These are phyloP conservation scores for Ophiorrhiza pumila DNA, from an alignment of 257 asterid genomes.

Conservation along the genomic window DNA sequence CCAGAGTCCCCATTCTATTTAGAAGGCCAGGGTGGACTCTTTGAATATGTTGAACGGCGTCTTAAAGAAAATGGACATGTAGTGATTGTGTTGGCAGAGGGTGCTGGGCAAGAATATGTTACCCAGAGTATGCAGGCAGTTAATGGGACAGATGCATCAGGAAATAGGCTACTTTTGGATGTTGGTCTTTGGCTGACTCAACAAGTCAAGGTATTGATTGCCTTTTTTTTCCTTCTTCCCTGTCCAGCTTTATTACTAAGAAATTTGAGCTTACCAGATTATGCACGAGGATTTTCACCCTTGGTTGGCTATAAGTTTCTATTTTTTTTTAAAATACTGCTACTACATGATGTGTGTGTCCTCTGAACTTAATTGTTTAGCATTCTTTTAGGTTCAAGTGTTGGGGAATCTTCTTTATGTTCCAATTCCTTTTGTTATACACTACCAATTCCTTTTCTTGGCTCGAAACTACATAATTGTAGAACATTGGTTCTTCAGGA, in stretches of 20 bases:
- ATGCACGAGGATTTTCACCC: neutral
- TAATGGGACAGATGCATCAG: slow-evolving; percentile 82
- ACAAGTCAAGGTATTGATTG: slow-evolving; percentile 63
- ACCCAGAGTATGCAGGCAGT: slow-evolving; percentile 60
- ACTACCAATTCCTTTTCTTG: neutral
- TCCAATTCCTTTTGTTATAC: neutral
- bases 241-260: neutral
- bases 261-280: neutral
- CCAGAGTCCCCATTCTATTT: slow-evolving; percentile 94
- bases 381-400: neutral
- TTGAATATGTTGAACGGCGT: slow-evolving; percentile 71
- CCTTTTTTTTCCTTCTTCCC: neutral
- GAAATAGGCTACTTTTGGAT: slow-evolving; percentile 79
- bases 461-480: neutral
- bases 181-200: slow-evolving; percentile 90
- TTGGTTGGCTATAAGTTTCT: neutral
- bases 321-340: neutral
- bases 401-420: neutral
- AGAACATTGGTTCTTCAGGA: neutral
- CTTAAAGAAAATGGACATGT: slow-evolving; percentile 83
- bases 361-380: neutral
- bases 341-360: neutral
- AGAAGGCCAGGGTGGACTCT: slow-evolving; percentile 91
- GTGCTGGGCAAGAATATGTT: slow-evolving; percentile 89
- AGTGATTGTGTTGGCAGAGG: slow-evolving; percentile 91